Evolutionary conservation across 106 monocot genomes (phyloP), one percentile per base, ranked within the genome.

Genomic region (Platanthera zijinensis): DNA sequence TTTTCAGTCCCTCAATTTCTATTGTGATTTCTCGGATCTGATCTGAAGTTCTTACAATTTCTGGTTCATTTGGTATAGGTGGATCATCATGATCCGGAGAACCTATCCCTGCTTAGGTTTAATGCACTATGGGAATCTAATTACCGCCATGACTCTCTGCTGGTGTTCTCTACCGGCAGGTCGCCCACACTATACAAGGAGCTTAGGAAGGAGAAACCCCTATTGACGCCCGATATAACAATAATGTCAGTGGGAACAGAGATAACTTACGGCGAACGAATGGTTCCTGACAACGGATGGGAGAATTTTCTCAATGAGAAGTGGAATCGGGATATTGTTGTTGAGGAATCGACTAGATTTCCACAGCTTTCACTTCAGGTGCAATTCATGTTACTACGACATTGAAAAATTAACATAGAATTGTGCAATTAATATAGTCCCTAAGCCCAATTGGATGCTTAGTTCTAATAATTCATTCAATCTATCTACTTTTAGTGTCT

Each of bases 161-260:
- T 91, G 7, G 85, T 91, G 32, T 91, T 88, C 88, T 91, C 91
- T 7, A 91, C 91, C 50, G 91, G 88, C 61, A 88, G 91, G 53
- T 86, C 91, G 3, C 91, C 88, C 0, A 84, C 79, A 9, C 74
- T 82, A 1, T 91, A 91, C 86, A 80, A 80, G 71, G 57, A 86
- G 67, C 76, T 91, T 6, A 77, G 86, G 61, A 82, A 78, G 39
- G 80, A 84, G 78, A 91, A 84, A 12, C 91, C 91, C 7, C 69
- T 91, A 75, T 19, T 91, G 10, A 91, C 91, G 1, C 92, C 92
- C 10, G 92, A 92, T 51, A 92, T 92, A 22, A 84, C 87, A 2
- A 87, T 92, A 53, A 85, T 85, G 83, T 92, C 92, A 9, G 92
- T 92, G 10, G 92, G 92, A 7, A 92, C 92, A 6, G 87, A 85